These are phyloP conservation scores for Aspergillus leporis DNA, from an alignment of 495 filamentous ascomycete species.

Conservation along the genomic window DNA sequence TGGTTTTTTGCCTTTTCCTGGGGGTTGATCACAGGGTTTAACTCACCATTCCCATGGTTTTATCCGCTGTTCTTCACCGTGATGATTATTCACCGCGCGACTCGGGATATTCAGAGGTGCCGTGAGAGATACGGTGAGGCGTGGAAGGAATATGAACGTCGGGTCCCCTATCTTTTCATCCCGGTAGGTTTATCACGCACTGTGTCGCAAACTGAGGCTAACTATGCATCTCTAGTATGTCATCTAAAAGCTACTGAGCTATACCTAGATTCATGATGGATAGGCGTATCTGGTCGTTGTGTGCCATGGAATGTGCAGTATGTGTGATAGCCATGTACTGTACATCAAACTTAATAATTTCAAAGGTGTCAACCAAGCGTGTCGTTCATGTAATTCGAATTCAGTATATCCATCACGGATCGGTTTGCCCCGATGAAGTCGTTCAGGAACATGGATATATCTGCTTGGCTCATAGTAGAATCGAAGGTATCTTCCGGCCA, in stretches of 20 bases:
- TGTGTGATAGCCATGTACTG: not conserved
- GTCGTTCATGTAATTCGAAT: conserved; percentile 21
- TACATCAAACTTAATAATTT: not conserved
- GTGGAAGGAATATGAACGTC: conserved; percentile 84
- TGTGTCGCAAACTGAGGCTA: not conserved
- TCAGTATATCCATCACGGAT: conserved; percentile 29
- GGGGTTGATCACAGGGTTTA: conserved; percentile 63
- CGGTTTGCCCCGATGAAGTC: conserved; percentile 27
- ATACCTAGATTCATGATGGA: not conserved
- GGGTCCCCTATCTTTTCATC: conserved; percentile 90
- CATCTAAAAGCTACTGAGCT: conserved; percentile 8
- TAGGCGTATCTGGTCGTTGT: not conserved
- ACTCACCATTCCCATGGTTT: conserved; percentile 79
- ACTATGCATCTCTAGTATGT: conserved; percentile 13
- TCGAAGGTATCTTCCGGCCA: conserved; percentile 27
- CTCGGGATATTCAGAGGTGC: conserved; percentile 79
- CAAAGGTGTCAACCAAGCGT: not conserved
- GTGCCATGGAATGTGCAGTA: not conserved
- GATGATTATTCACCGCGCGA: conserved; percentile 88
- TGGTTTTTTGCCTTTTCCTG: conserved; percentile 73
- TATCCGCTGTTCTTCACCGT: conserved; percentile 82
- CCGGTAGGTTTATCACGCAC: conserved; percentile 64
- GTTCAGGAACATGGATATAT: conserved; percentile 29
- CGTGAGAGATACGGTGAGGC: conserved; percentile 83
- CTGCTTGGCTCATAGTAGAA: conserved; percentile 19